Conservation (phyloP, 1,284 basidiomycete species). For the Trichosporon coremiiforme region DNA sequence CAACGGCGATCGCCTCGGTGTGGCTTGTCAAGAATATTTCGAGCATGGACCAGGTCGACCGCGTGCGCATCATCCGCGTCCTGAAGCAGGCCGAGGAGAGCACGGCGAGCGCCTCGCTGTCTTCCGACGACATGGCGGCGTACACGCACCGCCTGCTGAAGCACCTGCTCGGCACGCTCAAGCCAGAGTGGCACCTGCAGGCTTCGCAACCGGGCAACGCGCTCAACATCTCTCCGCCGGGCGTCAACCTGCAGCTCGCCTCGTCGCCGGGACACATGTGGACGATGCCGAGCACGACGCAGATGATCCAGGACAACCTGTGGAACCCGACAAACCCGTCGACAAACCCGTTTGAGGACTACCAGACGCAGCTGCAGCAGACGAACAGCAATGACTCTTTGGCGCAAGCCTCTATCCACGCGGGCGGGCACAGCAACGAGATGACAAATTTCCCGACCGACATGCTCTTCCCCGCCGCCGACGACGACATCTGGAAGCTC, state of each 20-base stretch:
- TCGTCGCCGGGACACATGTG: conserved; percentile 22
- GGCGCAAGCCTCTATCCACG: neutral
- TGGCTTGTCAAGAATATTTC: conserved; percentile 44
- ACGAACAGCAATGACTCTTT: neutral
- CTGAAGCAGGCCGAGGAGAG: conserved; percentile 31
- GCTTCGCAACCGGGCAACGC: neutral
- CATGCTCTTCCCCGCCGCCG: conserved; percentile 37
- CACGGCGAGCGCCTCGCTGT: conserved; percentile 31
- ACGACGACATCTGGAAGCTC: conserved; percentile 43
- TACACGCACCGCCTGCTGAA: conserved; percentile 40
- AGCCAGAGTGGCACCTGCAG: conserved; percentile 23
- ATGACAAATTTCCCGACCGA: conserved; percentile 19
- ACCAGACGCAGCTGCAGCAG: conserved; percentile 15
- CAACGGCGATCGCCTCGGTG: conserved; percentile 34
- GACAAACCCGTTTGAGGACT: conserved; percentile 22
- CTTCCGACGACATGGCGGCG: conserved; percentile 40
- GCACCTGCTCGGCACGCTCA: conserved; percentile 34
- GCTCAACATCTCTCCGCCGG: neutral
- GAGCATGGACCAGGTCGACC: conserved; percentile 35
- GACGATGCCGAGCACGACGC: conserved; percentile 33
- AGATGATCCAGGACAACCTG: conserved; percentile 39
- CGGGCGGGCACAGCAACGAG: neutral
- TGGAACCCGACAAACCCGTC: conserved; percentile 29
- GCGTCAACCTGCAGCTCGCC: conserved; percentile 7
- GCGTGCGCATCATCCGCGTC: conserved; percentile 29